These are phyloP conservation scores for Phytopythium delawarense DNA, from an alignment of 352 stramenopile genomes.

Conservation along the genomic window DNA sequence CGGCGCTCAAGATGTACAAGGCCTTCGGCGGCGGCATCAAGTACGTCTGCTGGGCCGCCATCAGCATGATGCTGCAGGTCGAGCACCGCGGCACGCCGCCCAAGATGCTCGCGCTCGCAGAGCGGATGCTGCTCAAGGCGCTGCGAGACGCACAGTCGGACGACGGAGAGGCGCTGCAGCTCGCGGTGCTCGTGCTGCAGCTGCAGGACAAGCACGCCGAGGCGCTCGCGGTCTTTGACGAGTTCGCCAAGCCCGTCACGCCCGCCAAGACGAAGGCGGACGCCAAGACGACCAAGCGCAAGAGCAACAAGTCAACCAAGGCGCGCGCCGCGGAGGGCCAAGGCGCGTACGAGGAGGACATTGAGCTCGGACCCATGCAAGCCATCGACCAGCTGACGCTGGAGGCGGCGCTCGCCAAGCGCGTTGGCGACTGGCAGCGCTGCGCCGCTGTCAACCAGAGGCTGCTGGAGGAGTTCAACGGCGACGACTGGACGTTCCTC, in stretches of 20 bases:
- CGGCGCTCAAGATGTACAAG: slow-evolving; percentile 85
- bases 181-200: slow-evolving; percentile 71
- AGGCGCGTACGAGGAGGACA: slow-evolving; percentile 77
- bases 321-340: slow-evolving; percentile 62
- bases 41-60: slow-evolving; percentile 77
- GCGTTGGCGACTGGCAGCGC: slow-evolving; percentile 46
- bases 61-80: slow-evolving; percentile 85
- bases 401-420: slow-evolving; percentile 55
- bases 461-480: slow-evolving; percentile 68
- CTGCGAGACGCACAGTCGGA: slow-evolving; percentile 48
- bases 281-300: slow-evolving; percentile 17
- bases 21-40: slow-evolving; percentile 54
- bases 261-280: slow-evolving; percentile 12
- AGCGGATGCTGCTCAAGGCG: slow-evolving; percentile 81
- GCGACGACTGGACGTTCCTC: slow-evolving; percentile 82
- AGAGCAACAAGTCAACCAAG: slow-evolving; percentile 17
- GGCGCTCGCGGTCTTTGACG: slow-evolving; percentile 69
- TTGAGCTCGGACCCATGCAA: slow-evolving; percentile 80
- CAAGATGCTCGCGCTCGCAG: slow-evolving; percentile 73
- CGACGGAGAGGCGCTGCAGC: slow-evolving; percentile 67
- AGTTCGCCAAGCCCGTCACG: slow-evolving; percentile 43
- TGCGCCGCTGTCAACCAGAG: slow-evolving; percentile 45
- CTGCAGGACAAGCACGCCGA: slow-evolving; percentile 60
- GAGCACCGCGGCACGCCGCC: slow-evolving; percentile 51
- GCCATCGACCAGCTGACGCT: slow-evolving; percentile 68